A percentile compares a stretch with the other conserved stretches of the same genome.
phyloP scores from a whole-genome alignment of 78 protist species.

The Tieghemostelium lacteum region DNA sequence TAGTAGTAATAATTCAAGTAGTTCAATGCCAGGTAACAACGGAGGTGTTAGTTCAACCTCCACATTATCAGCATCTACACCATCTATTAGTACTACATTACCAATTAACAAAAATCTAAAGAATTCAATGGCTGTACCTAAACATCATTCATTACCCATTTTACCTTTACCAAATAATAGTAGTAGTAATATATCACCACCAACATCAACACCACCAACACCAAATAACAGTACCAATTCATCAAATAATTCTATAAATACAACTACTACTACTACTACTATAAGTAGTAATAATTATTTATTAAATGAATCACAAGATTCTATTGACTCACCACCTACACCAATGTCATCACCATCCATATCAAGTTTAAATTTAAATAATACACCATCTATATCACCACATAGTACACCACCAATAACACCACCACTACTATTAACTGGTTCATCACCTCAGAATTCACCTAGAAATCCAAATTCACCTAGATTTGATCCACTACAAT shows the following conservation, averaged over 20 bases:
- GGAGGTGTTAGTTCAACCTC: too few species aligned
- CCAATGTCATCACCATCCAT: constrained; percentile 18
- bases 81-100: too few species aligned
- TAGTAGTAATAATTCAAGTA: background rate
- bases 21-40: too few species aligned
- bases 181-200: too few species aligned
- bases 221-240: background rate
- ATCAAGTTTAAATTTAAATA: background rate
- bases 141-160: constrained; percentile 1
- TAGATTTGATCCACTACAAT: constrained; percentile 1
- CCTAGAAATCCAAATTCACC: constrained; percentile 51
- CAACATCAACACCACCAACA: background rate
- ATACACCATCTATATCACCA: constrained; percentile 21
- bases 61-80: too few species aligned
- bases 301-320: background rate
- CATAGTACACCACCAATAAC: constrained; percentile 46
- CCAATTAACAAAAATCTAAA: background rate
- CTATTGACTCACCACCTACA: constrained; percentile 6
- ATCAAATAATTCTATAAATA: background rate
- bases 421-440: background rate
- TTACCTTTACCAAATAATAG: background rate
- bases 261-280: background rate
- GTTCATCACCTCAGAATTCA: constrained; percentile 18
- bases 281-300: background rate
- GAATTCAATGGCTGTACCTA: background rate